Evolutionary conservation across 306 rosid genomes (phyloP), one percentile per base, ranked within the genome.

Genomic region (Oxytropis ochrocephala): DNA sequence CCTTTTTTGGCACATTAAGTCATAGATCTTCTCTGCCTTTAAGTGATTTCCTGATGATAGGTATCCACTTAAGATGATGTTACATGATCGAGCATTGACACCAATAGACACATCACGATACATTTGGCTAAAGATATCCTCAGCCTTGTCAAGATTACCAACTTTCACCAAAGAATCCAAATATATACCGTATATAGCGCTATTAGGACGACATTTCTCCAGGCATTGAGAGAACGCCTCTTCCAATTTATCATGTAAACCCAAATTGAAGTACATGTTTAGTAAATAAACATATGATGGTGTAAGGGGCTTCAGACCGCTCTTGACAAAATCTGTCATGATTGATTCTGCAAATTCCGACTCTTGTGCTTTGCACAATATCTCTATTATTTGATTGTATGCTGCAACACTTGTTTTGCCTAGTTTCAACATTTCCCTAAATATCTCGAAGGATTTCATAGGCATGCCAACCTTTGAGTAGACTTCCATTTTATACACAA

Each of bases 401-500:
- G 96, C 89, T n/a, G 86, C 85, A 29, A 69, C 83, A 68, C 74
- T 87, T 64, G 77, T 41, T 7, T 75, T 60, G 51, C 84, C 78
- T 64, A 81, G 78, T 62, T 77, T 77, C 72, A 62, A 86, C 83
- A 93, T 86, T 83, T 86, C 93, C 72, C 87, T 79, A 84, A 90
- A 90, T 71, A 86, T 75, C 70, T 76, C 88, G 67, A 85, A 58
- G 47, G 97, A 85, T 58, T 78, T 90, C 86, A 65, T 75, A 8
- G 82, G 98, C 81, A 81, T 67, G 32, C 92, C 90, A 67, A 69
- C 80, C 89, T 81, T 93, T 19, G 87, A 84, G 78, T 83, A 86
- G 69, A 78, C 89, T 82, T 93, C 98, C 97, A 93, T 93, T 78
- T 69, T 87, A 77, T 93, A 87, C 75, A 90, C 89, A 85, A 79